Conservation (phyloP, 2,329 filamentous ascomycete species). For the Fusarium sublunatum region DNA sequence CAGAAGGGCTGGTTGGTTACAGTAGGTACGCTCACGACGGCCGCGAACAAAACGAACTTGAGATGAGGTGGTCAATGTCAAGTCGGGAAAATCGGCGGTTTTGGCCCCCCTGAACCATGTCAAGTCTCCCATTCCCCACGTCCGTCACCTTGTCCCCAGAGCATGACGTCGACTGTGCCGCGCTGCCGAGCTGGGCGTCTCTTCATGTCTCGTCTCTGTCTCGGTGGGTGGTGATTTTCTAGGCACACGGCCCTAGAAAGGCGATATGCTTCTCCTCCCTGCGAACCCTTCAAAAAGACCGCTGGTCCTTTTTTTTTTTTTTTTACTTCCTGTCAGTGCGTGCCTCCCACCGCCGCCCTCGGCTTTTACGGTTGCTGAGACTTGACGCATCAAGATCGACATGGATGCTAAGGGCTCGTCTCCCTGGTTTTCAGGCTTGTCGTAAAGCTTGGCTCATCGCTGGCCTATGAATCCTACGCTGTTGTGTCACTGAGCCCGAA, state of each 20-base stretch:
- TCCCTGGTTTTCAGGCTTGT: constrained; percentile 32
- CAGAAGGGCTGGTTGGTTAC: constrained; percentile 8
- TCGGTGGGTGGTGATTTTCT: constrained; percentile 9
- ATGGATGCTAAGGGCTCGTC: constrained; percentile 19
- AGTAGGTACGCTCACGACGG: not conserved
- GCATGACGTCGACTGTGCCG: constrained; percentile 47
- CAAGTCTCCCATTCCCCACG: constrained; percentile 40
- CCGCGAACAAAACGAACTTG: constrained; percentile 1
- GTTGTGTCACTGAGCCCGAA: constrained; percentile 27
- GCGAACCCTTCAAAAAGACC: constrained; percentile 18
- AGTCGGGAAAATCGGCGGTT: constrained; percentile 46
- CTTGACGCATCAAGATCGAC: constrained; percentile 32
- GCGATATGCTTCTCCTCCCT: not conserved
- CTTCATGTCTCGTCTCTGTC: constrained; percentile 27
- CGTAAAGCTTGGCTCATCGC: constrained; percentile 23
- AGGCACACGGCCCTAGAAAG: constrained; percentile 26
- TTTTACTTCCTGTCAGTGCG: not conserved
- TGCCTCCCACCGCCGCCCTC: constrained; percentile 31
- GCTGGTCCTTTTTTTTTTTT: too few species aligned
- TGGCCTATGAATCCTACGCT: constrained; percentile 20
- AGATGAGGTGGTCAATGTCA: constrained; percentile 14
- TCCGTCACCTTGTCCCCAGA: constrained; percentile 18
- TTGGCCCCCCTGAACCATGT: constrained; percentile 18
- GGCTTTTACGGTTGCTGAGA: constrained; percentile 20
- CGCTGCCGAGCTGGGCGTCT: constrained; percentile 39